These are phyloP conservation scores for Chloris gayana DNA, from an alignment of 176 grass and related monocot species.

Conservation along the genomic window DNA sequence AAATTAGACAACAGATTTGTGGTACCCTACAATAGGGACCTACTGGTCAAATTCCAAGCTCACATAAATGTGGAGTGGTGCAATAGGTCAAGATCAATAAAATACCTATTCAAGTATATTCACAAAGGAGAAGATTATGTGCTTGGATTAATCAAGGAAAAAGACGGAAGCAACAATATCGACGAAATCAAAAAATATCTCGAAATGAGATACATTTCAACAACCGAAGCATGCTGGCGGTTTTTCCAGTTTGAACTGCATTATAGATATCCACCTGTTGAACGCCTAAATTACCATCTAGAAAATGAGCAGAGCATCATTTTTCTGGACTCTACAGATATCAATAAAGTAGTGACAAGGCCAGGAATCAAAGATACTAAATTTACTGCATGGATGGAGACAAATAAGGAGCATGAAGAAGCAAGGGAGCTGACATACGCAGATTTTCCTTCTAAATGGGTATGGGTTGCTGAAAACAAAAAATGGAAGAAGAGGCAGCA, in stretches of 20 bases:
- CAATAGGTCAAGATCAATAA: background rate
- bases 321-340: background rate
- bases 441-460: constrained; percentile 30
- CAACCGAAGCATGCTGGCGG: too few species aligned
- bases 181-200: constrained; percentile 38
- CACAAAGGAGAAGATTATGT: background rate
- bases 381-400: constrained; percentile 28
- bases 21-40: background rate
- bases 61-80: constrained; percentile 37
- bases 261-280: too few species aligned
- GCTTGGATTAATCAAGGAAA: background rate
- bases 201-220: too few species aligned
- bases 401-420: constrained; percentile 8
- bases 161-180: too few species aligned
- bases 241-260: too few species aligned
- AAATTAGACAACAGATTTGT: constrained; percentile 16
- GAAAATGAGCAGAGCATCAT: background rate
- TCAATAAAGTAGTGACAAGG: background rate
- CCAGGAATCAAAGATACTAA: background rate
- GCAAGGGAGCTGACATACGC: constrained; percentile 29
- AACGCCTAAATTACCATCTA: constrained; percentile 13
- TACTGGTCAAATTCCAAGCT: constrained; percentile 13
- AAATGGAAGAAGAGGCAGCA: background rate
- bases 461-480: constrained; percentile 15
- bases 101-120: constrained; percentile 27